Percentiles rank a stretch among this genome's conserved stretches.
These are phyloP conservation scores for Parafenestella ontariensis DNA, from an alignment of 2,329 filamentous ascomycete species.

Conservation along the genomic window DNA sequence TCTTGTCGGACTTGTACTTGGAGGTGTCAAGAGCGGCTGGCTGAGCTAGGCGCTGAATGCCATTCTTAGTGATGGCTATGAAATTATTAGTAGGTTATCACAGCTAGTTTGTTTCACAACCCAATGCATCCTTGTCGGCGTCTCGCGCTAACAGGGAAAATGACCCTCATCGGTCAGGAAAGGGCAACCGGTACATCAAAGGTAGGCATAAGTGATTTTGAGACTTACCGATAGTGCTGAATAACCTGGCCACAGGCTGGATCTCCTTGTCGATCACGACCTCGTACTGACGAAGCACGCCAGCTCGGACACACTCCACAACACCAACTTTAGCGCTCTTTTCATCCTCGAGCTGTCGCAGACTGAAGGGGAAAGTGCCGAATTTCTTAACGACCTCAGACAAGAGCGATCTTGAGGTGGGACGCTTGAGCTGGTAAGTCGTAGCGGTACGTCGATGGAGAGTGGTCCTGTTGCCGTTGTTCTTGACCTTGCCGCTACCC, in stretches of 20 bases:
- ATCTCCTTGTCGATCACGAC: slow-evolving; percentile 93
- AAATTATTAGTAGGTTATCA: slow-evolving; percentile 17
- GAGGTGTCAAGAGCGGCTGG: slow-evolving; percentile 77
- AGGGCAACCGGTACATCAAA: background rate
- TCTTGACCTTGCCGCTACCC: slow-evolving; percentile 94
- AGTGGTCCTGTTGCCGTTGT: slow-evolving; percentile 81
- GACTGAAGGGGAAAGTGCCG: slow-evolving; percentile 95
- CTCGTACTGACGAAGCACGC: slow-evolving; percentile 95
- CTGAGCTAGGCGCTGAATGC: slow-evolving; percentile 82
- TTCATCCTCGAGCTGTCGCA: slow-evolving; percentile 96
- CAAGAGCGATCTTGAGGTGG: slow-evolving; percentile 88
- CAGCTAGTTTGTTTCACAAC: background rate
- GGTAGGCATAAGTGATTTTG: slow-evolving; percentile 59
- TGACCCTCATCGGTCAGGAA: background rate
- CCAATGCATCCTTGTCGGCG: background rate
- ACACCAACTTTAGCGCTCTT: slow-evolving; percentile 94
- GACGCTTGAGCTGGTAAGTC: slow-evolving; percentile 92
- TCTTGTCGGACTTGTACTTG: slow-evolving; percentile 94
- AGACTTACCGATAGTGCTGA: slow-evolving; percentile 91
- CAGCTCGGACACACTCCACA: slow-evolving; percentile 92
- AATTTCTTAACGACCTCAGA: slow-evolving; percentile 98
- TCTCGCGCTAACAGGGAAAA: background rate
- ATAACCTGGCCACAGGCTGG: slow-evolving; percentile 80
- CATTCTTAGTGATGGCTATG: slow-evolving; percentile 95
- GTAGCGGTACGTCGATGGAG: slow-evolving; percentile 91